phyloP scores from a whole-genome alignment of 192 early-diverging fungal genomes.

The Linnemannia zychae region DNA sequence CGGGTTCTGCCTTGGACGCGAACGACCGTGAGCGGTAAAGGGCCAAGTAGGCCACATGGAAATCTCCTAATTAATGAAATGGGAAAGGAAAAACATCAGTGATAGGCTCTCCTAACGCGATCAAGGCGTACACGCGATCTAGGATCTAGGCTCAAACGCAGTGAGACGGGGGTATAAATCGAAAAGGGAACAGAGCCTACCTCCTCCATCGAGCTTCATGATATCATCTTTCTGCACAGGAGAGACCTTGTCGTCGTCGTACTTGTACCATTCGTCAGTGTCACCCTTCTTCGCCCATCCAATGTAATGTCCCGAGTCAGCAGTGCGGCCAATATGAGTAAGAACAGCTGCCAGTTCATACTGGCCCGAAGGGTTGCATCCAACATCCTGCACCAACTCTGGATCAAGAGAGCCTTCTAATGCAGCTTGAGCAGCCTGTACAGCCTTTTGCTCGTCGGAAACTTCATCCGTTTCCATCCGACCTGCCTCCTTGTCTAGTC shows the following conservation, averaged over 20 bases:
- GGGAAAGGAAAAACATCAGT: neutral
- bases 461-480: conserved; percentile 40
- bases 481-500: conserved; percentile 51
- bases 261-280: conserved; percentile 84
- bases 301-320: conserved; percentile 94
- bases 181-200: conserved; percentile 57
- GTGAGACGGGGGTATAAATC: neutral
- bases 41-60: conserved; percentile 90
- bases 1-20: conserved; percentile 4
- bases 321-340: conserved; percentile 94
- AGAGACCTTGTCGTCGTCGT: conserved; percentile 96
- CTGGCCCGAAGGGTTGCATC: conserved; percentile 87
- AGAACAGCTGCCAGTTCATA: conserved; percentile 96
- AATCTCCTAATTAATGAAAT: conserved; percentile 63
- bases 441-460: conserved; percentile 44
- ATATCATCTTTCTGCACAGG: conserved; percentile 89
- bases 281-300: conserved; percentile 91
- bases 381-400: conserved; percentile 82
- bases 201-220: conserved; percentile 91
- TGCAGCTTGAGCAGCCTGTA: conserved; percentile 35
- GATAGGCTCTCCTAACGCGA: neutral
- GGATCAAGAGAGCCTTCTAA: conserved; percentile 71
- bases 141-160: no score
- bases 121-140: no score
- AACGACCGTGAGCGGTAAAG: conserved; percentile 74